Percentiles rank a stretch among this genome's conserved stretches.
Conservation (phyloP, 2,329 filamentous ascomycete species). For the Penicillium concentricum region DNA sequence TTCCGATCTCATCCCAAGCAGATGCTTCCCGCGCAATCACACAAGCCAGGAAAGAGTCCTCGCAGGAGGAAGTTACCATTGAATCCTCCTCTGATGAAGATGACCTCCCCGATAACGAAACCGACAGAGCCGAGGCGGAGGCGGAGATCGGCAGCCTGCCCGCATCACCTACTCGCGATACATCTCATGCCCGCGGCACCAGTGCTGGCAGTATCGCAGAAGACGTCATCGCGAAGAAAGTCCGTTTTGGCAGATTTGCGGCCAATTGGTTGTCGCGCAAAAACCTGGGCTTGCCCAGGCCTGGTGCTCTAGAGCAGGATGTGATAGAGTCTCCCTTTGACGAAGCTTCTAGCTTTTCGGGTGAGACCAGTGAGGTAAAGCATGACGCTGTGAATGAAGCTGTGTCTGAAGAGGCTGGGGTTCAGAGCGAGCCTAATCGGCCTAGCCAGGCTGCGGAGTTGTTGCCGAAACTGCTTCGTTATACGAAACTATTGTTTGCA, state of each 20-base stretch:
- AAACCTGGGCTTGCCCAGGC: constrained; percentile 73
- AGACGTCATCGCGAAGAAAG: constrained; percentile 80
- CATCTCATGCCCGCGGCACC: constrained; percentile 29
- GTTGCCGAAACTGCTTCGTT: constrained; percentile 80
- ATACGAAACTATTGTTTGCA: constrained; percentile 79
- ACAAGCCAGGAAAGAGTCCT: constrained; percentile 54
- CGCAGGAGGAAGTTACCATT: constrained; percentile 39
- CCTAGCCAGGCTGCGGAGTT: constrained; percentile 53
- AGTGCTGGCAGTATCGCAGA: constrained; percentile 66
- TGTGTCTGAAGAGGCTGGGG: constrained; percentile 6
- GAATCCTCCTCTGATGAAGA: constrained; percentile 29
- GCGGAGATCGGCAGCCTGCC: constrained; percentile 28
- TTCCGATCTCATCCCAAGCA: constrained; percentile 73
- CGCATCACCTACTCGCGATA: constrained; percentile 28
- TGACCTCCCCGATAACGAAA: constrained; percentile 30
- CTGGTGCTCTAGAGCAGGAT: constrained; percentile 62
- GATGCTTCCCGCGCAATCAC: constrained; percentile 73
- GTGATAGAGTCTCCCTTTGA: constrained; percentile 31
- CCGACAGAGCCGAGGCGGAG: constrained; percentile 27
- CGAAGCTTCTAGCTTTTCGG: constrained; percentile 20
- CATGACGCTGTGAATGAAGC: constrained; percentile 12
- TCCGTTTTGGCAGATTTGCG: constrained; percentile 85
- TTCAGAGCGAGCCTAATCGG: constrained; percentile 7
- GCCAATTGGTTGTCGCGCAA: constrained; percentile 86
- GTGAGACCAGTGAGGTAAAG: constrained; percentile 5